phyloP scores from a whole-genome alignment of 495 filamentous ascomycete species.

The Cercophora newfieldiana region DNA sequence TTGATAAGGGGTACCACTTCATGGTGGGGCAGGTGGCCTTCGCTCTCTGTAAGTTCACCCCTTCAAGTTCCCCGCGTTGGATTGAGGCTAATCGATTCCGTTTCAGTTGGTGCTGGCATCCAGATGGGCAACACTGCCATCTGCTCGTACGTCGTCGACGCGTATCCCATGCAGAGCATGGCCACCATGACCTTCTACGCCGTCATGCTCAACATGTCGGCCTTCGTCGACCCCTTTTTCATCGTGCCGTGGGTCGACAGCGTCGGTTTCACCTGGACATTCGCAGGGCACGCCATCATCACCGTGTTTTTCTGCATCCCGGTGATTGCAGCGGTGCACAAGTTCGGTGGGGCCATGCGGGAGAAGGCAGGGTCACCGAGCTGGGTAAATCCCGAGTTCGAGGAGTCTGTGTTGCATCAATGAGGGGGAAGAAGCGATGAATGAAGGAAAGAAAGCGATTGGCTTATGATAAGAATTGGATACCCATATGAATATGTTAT shows the following conservation, averaged over 20 bases:
- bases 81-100: not conserved
- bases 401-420: conserved; percentile 11
- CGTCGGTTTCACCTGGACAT: conserved; percentile 59
- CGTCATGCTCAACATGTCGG: conserved; percentile 58
- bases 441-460: not conserved
- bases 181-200: conserved; percentile 62
- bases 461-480: not conserved
- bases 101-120: conserved; percentile 56
- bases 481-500: no score
- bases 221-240: conserved; percentile 53
- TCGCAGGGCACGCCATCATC: conserved; percentile 56
- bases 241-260: conserved; percentile 55
- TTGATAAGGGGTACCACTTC: conserved; percentile 60
- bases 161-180: conserved; percentile 59
- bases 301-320: conserved; percentile 44
- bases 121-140: conserved; percentile 62
- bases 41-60: conserved; percentile 42
- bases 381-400: conserved; percentile 27
- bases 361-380: conserved; percentile 15
- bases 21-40: conserved; percentile 62
- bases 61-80: not conserved
- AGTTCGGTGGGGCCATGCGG: conserved; percentile 39
- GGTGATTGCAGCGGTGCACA: conserved; percentile 46
- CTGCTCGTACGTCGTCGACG: conserved; percentile 59
- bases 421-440: not conserved